Conservation (phyloP, 139 green algal species). For the Chlamydomonas urium region DNA sequence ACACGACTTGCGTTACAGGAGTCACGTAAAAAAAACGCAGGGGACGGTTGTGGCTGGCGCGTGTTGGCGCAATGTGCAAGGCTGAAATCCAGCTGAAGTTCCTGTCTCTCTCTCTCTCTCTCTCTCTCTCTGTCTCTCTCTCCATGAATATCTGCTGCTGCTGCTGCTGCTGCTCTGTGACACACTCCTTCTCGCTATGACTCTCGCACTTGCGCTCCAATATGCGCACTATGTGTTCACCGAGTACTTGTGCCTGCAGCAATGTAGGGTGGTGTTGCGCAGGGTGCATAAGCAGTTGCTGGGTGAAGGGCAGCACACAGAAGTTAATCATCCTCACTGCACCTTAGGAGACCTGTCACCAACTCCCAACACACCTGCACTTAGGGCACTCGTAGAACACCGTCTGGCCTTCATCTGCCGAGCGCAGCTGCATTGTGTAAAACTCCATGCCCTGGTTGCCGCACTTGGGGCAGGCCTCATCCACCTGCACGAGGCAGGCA, state of each 20-base stretch:
- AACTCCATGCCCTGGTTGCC: constrained; percentile 72
- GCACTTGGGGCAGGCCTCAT: constrained; percentile 83
- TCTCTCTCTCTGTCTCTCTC: too few relatives aligned
- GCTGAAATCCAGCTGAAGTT: too few relatives aligned
- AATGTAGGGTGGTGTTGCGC: background rate
- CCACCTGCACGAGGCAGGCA: constrained; percentile 39
- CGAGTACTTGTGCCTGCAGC: background rate
- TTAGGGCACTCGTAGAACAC: constrained; percentile 89
- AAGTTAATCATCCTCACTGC: background rate
- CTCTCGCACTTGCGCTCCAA: too few relatives aligned
- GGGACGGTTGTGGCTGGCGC: too few relatives aligned
- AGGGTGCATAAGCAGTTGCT: background rate
- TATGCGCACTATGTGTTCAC: constrained; percentile 1
- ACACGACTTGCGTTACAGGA: too few relatives aligned
- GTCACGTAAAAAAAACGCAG: too few relatives aligned
- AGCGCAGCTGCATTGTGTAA: constrained; percentile 91
- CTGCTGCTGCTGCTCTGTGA: too few relatives aligned
- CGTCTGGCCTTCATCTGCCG: constrained; percentile 87
- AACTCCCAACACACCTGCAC: constrained; percentile 49
- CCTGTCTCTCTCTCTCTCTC: too few relatives aligned
- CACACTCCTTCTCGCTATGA: too few relatives aligned
- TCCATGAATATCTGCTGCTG: too few relatives aligned
- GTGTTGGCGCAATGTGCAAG: too few relatives aligned
- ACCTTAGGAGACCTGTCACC: background rate
- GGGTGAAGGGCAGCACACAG: background rate